Evolutionary conservation across 2,329 filamentous ascomycete genomes (phyloP), one percentile per base, ranked within the genome.

Genomic region (Mollisia scopiformis): DNA sequence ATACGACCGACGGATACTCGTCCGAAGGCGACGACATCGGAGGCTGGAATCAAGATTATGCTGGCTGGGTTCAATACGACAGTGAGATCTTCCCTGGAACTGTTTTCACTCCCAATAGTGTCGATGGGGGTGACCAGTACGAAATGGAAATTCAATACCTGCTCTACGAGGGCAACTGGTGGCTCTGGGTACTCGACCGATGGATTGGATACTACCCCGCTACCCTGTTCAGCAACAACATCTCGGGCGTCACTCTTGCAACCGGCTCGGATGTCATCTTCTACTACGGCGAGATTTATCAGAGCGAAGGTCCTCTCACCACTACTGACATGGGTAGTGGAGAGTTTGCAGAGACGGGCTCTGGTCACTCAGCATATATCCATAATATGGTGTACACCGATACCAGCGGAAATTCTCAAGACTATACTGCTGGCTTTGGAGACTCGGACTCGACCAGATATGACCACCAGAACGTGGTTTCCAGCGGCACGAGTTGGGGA

Each of bases 151-250:
- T 66, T n/a, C 39, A 59, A n/a, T 66, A 60, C 21, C 31, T 55
- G 1, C 52, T 65, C 2, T 58, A 51, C 31, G n/a, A 56, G 27
- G 59, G 50, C 2, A 62, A 63, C 43, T 62, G 61, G 61, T 66
- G 63, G 61, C 47, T 65, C 10, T 56, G n/a, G 16, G 62, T 65
- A 2, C 35, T 50, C 14, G 53, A 61, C 31, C 51, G 53, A 1
- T 66, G 57, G 58, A 62, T 65, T 35, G 61, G 63, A 33, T 65
- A 65, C 39, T 65, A 65, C 27, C 58, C 61, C 3, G 60, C 51
- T 1, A 61, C 63, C 6, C 30, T 65, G 3, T 62, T 61, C 49
- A 49, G 33, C 19, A 50, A 19, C 19, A 31, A 21, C 25, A 43
- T 37, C 30, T 28, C 58, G 4, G 47, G 46, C n/a, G 28, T 33